phyloP scores from a whole-genome alignment of 768 basidiomycete species.

The Solioccasus polychromus region DNA sequence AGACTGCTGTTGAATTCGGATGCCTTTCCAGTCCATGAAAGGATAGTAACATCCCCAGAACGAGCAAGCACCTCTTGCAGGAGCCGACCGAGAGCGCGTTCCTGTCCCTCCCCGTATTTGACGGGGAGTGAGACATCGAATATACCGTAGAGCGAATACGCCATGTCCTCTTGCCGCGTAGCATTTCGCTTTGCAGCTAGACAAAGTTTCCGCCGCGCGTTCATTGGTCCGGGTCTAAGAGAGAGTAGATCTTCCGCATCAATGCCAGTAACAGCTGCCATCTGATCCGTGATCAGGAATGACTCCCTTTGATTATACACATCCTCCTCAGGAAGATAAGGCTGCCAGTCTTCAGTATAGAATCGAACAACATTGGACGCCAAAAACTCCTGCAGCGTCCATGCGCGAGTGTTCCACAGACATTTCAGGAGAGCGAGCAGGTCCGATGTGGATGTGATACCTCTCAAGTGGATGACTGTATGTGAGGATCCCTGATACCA shows the following conservation, averaged over 20 bases:
- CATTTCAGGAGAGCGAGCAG: no score
- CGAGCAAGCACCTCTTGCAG: slow-evolving; percentile 2
- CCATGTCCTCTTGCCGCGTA: not conserved
- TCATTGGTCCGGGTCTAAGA: not conserved
- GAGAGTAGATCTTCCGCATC: not conserved
- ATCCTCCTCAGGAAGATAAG: slow-evolving; percentile 2
- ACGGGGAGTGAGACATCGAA: not conserved
- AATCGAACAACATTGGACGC: slow-evolving; percentile 5
- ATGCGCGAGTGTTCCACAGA: slow-evolving; percentile 12
- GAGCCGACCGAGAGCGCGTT: slow-evolving; percentile 5
- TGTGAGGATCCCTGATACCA: not conserved
- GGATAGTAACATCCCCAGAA: slow-evolving; percentile 2
- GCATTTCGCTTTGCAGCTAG: slow-evolving; percentile 7
- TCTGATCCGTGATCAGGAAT: not conserved
- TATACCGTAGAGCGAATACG: slow-evolving; percentile 7
- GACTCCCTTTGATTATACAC: slow-evolving; percentile 8
- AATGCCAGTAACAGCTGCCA: not conserved
- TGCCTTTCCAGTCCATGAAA: no score
- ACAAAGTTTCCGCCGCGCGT: slow-evolving; percentile 6
- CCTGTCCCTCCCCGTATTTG: slow-evolving; percentile 1
- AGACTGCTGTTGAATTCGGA: no score
- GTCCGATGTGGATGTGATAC: no score
- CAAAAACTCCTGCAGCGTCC: slow-evolving; percentile 14
- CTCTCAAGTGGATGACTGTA: not conserved
- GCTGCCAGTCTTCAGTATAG: slow-evolving; percentile 3